These are phyloP conservation scores for Plectosphaerella plurivora DNA, from an alignment of 2,329 filamentous ascomycete genomes.

Conservation along the genomic window DNA sequence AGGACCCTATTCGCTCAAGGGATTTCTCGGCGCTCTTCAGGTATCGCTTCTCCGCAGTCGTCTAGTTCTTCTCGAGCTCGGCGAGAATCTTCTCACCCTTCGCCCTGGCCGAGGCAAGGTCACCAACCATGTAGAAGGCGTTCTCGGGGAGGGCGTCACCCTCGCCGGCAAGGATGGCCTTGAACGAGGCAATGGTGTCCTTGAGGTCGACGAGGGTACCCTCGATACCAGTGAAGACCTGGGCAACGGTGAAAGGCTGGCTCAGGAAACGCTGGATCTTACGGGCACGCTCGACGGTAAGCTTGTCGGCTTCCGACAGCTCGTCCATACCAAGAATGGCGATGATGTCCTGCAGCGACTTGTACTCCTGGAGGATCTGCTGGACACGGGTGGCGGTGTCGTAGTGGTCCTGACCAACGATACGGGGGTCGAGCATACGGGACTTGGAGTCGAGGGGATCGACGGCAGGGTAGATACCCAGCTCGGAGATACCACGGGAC, in stretches of 20 bases:
- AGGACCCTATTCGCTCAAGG: slow-evolving; percentile 16
- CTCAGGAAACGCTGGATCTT: slow-evolving; percentile 99
- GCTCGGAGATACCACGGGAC: slow-evolving; percentile 99
- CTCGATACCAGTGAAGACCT: slow-evolving; percentile 89
- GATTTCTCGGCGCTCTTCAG: slow-evolving; percentile 29
- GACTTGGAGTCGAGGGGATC: slow-evolving; percentile 99
- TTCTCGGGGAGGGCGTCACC: slow-evolving; percentile 93
- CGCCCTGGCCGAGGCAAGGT: slow-evolving; percentile 83
- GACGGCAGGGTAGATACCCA: slow-evolving; percentile 99
- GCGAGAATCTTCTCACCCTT: slow-evolving; percentile 99
- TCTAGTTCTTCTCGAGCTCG: slow-evolving; percentile 63
- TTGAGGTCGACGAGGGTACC: slow-evolving; percentile 96
- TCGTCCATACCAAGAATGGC: slow-evolving; percentile 99
- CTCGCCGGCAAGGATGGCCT: slow-evolving; percentile 92
- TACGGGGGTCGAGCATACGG: slow-evolving; percentile 98
- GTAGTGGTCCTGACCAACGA: slow-evolving; percentile 98
- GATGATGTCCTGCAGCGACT: slow-evolving; percentile 99
- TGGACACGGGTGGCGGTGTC: slow-evolving; percentile 89
- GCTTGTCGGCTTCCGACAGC: slow-evolving; percentile 97
- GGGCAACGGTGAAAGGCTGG: slow-evolving; percentile 91
- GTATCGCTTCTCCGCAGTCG: slow-evolving; percentile 16
- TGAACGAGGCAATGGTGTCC: slow-evolving; percentile 97
- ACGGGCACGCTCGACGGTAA: slow-evolving; percentile 99
- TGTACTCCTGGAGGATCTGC: slow-evolving; percentile 99
- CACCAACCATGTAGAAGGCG: slow-evolving; percentile 97